phyloP scores from a whole-genome alignment of 2,329 filamentous ascomycete genomes.

The Tolypocladium paradoxum region DNA sequence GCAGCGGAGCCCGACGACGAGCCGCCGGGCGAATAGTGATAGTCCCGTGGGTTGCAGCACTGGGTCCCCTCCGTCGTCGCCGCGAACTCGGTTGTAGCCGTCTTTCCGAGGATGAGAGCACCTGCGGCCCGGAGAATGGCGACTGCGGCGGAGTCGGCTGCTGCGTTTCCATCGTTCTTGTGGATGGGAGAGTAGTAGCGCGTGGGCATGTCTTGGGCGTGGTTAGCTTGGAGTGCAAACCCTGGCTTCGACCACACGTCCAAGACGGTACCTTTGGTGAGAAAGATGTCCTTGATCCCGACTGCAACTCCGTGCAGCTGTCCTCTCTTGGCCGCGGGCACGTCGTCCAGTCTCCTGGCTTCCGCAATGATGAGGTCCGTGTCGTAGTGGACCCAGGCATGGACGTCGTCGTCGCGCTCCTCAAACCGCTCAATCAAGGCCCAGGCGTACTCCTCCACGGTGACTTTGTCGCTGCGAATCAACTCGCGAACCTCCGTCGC shows the following conservation, averaged over 20 bases:
- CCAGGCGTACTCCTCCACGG: constrained; percentile 36
- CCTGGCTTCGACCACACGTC: too few species aligned
- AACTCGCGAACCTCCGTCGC: constrained; percentile 1
- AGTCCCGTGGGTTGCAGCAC: constrained; percentile 55
- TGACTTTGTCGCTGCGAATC: constrained; percentile 18
- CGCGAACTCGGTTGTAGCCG: constrained; percentile 54
- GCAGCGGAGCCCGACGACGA: constrained; percentile 58
- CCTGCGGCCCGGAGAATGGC: constrained; percentile 41
- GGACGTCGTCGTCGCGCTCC: constrained; percentile 30
- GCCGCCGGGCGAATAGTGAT: constrained; percentile 53
- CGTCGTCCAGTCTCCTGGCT: constrained; percentile 36
- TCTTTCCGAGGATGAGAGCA: constrained; percentile 40
- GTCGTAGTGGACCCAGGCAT: constrained; percentile 40
- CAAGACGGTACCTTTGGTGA: constrained; percentile 43
- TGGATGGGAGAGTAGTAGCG: constrained; percentile 46
- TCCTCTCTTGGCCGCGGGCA: constrained; percentile 36
- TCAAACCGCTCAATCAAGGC: constrained; percentile 35
- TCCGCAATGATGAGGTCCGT: constrained; percentile 34
- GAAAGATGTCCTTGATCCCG: constrained; percentile 51
- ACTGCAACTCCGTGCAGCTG: constrained; percentile 46
- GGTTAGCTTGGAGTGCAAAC: too few species aligned
- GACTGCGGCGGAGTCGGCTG: constrained; percentile 41
- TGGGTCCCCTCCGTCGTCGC: constrained; percentile 43
- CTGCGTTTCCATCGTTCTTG: constrained; percentile 24
- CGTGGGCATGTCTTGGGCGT: constrained; percentile 41